Evolutionary conservation across 345 rosid species (phyloP), one percentile per base, ranked within the genome.

Genomic region (Salix caprea): DNA sequence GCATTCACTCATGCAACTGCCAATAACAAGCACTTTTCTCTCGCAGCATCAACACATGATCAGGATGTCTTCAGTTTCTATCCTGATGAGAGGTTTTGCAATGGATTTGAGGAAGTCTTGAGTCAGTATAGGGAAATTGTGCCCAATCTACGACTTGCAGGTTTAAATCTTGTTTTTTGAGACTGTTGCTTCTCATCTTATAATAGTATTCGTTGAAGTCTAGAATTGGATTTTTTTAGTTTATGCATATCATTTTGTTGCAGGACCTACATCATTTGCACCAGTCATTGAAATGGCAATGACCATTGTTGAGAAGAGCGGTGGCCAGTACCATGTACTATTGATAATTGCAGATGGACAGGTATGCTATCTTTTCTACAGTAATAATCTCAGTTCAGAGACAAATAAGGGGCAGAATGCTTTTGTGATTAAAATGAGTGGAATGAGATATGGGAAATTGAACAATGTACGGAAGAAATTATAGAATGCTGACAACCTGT

Each of bases 281-380:
- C 84, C 84, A 21, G 21, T 81, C 26, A 77, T 81, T 69, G 84
- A 81, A 58, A 81, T 73, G 84, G 78, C 84, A 60, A 69, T 66
- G 24, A 73, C 78, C 40, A 77, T 81, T 77, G 84, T 81, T 39
- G 84, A 81, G 72, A 61, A 73, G 67, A 81, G 78, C 16, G 66
- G 78, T 73, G 84, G 84, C 36, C 84, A 81, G 72, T 81, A 81
- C 70, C 84, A 81, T 73, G 84, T 81, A 46, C 14, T 81, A 21
- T 30, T 81, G 67, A 81, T 81, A 76, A 81, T 81, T 26, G 84
- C 80, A 21, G 84, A 81, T 62, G 84, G 84, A 24, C 84, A 81
- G 84, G 84, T 81, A 58, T 30, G 23, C 24, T 32, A 32, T 26
- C 64, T 67, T 14, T 40, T 54, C n/a, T 61, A 13, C 11, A 14